Percentiles rank a stretch among this genome's conserved stretches.
These are phyloP conservation scores for Combretum micranthum DNA, from an alignment of 345 rosid species.

Conservation along the genomic window DNA sequence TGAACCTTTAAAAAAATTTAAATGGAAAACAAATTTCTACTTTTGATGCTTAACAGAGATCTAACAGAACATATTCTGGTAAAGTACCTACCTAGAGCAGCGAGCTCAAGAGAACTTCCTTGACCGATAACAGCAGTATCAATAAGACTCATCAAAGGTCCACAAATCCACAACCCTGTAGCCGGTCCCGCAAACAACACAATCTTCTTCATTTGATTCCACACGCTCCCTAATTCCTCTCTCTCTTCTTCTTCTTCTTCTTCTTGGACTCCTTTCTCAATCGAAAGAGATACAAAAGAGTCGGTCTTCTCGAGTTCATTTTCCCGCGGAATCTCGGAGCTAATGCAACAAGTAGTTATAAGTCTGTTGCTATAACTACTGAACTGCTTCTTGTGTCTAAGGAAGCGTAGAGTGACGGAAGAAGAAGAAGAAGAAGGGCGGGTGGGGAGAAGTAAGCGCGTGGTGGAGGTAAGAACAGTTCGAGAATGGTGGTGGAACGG, in stretches of 20 bases:
- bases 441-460: slow-evolving; percentile 11
- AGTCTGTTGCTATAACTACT: not conserved
- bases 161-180: slow-evolving; percentile 82
- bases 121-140: slow-evolving; percentile 90
- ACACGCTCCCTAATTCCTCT: slow-evolving; percentile 34
- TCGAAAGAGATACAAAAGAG: slow-evolving; percentile 2
- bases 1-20: too few species aligned
- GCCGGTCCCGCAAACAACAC: slow-evolving; percentile 86
- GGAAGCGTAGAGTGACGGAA: too few species aligned
- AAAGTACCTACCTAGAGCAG: slow-evolving; percentile 67
- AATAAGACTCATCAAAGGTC: slow-evolving; percentile 92
- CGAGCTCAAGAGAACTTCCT: slow-evolving; percentile 83
- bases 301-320: not conserved
- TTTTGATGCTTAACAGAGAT: too few species aligned
- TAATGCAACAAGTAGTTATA: slow-evolving; percentile 21
- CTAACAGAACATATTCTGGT: too few species aligned
- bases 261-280: slow-evolving; percentile 7
- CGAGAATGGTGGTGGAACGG: slow-evolving; percentile 12
- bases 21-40: too few species aligned
- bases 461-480: slow-evolving; percentile 4
- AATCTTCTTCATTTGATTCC: slow-evolving; percentile 82
- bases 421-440: slow-evolving; percentile 6
- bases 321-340: slow-evolving; percentile 3
- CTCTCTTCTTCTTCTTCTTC: slow-evolving; percentile 1
- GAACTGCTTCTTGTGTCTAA: slow-evolving; percentile 7